Evolutionary conservation across 306 rosid species (phyloP).

Genomic region (Lathyrus sativus): DNA sequence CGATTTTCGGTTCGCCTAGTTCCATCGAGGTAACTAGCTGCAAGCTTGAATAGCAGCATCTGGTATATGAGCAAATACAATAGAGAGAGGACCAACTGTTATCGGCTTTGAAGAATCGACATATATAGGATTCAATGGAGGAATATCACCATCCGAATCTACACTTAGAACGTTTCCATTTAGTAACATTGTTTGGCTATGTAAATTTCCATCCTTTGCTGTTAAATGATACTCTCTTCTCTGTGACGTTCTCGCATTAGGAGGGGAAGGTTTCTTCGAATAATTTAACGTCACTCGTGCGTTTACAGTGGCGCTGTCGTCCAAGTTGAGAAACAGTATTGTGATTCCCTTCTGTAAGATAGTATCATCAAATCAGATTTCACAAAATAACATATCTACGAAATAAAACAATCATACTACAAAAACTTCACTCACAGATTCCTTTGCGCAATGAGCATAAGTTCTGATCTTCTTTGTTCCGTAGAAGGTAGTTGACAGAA

Average conservation of each 20-base stretch:
- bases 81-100: slow-evolving; percentile 65
- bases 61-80: slow-evolving; percentile 87
- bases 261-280: slow-evolving; percentile 31
- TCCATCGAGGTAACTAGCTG: slow-evolving; percentile 36
- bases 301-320: slow-evolving; percentile 50
- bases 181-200: slow-evolving; percentile 75
- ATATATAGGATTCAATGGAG: slow-evolving; percentile 61
- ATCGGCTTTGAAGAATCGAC: slow-evolving; percentile 64
- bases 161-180: slow-evolving; percentile 69
- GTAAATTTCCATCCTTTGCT: slow-evolving; percentile 63
- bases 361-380: slow-evolving; percentile 32
- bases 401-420: neutral
- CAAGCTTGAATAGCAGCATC: slow-evolving; percentile 62
- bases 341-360: slow-evolving; percentile 75
- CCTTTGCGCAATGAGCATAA: slow-evolving; percentile 88
- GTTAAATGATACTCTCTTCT: slow-evolving; percentile 88
- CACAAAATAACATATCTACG: neutral
- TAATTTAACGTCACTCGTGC: slow-evolving; percentile 39
- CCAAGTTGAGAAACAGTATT: slow-evolving; percentile 72
- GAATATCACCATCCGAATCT: slow-evolving; percentile 72
- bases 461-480: slow-evolving; percentile 72
- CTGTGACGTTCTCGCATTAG: slow-evolving; percentile 20
- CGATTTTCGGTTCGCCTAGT: slow-evolving; percentile 42
- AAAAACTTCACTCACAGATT: slow-evolving; percentile 60
- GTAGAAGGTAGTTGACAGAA: slow-evolving; percentile 58